These are phyloP conservation scores for Pythium pyrilobum DNA, from an alignment of 352 stramenopile genomes.

Conservation along the genomic window DNA sequence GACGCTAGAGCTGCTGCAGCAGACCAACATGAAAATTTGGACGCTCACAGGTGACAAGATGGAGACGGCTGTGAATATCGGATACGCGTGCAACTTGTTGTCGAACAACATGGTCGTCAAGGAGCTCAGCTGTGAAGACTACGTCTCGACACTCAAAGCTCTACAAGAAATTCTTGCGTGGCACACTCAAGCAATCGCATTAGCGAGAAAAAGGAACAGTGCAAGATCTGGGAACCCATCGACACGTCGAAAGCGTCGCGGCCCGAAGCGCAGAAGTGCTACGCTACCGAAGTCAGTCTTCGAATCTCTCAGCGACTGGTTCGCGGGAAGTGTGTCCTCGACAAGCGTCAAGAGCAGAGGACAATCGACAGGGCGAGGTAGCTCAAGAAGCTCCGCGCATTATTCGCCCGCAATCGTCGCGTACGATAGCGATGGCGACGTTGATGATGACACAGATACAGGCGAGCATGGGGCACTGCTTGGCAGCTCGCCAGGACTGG, in stretches of 20 bases:
- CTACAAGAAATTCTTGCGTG: slow-evolving; percentile 42
- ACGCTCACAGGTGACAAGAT: slow-evolving; percentile 94
- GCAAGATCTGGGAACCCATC: neutral
- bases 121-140: slow-evolving; percentile 53
- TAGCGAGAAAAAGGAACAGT: neutral
- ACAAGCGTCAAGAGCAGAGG: neutral
- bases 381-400: neutral
- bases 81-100: slow-evolving; percentile 86
- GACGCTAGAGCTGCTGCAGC: slow-evolving; percentile 77
- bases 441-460: slow-evolving; percentile 4
- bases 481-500: too few species aligned
- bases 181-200: slow-evolving; percentile 8
- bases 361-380: neutral
- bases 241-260: slow-evolving; percentile 1
- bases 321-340: neutral
- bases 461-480: slow-evolving; percentile 13
- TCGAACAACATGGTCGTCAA: slow-evolving; percentile 75
- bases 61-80: slow-evolving; percentile 95
- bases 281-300: neutral
- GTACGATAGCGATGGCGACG: slow-evolving; percentile 26
- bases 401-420: neutral
- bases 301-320: slow-evolving; percentile 2
- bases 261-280: neutral
- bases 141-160: slow-evolving; percentile 41
- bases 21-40: slow-evolving; percentile 93